Evolutionary conservation across 2,329 filamentous ascomycete genomes (phyloP), one percentile per base, ranked within the genome.

Genomic region (Zasmidium cellare): DNA sequence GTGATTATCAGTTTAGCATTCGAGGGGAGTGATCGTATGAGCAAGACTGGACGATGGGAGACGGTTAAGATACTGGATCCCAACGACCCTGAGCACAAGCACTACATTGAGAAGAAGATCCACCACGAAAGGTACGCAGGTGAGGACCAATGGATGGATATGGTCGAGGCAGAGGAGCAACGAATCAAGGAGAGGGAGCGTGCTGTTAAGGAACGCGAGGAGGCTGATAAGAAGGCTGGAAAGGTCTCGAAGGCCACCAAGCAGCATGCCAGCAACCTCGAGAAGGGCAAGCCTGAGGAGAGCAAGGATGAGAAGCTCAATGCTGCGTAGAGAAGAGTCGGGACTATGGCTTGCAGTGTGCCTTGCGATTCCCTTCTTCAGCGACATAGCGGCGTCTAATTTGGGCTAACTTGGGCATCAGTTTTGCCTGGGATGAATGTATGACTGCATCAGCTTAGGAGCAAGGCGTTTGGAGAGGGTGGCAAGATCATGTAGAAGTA

Each of bases 71-170:
- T 94, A 12, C 65, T 92, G 46, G 90, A 93, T 75, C 89, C 90
- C 53, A 82, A 90, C 65, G 91, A 96, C 72, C 91, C 90, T 1
- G 85, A 88, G 76, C 90, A 92, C 76, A 89, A 91, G 82, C 82
- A 89, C 68, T 73, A 92, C 65, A 90, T 96, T 66, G 90, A 96
- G 84, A 93, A 92, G 85, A 87, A 81, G 78, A 84, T 94, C 55
- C 90, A 96, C 74, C 90, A 92, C 78, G 91, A 96, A 80, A 82
- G 90, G 63, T 94, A 96, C 74, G 83, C 87, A 72, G 90, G 91
- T 46, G 90, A 96, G 79, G 92, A 97, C 75, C 82, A 97, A 69
- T 99, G 94, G 94, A 94, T 86, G 80, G 88, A 93, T 69, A 93
- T 93, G 89, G 88, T 93, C 51, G 89, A 84, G 60, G 86, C 90